Percentiles rank a stretch among this genome's conserved stretches.
These are phyloP conservation scores for Panicum miliaceum DNA, from an alignment of 176 grass and related monocot species.

Conservation along the genomic window DNA sequence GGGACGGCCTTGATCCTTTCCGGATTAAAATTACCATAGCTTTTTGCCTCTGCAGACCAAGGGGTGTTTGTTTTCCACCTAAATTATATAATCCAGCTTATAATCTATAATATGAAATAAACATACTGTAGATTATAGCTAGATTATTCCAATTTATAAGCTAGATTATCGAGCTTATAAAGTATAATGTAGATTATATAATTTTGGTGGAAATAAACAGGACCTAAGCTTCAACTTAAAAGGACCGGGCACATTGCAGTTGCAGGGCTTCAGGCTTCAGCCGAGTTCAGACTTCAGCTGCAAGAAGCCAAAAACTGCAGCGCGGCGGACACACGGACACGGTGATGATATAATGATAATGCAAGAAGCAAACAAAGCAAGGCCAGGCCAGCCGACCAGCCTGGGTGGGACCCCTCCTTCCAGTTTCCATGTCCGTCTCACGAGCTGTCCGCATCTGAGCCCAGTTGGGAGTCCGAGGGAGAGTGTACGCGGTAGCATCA, in stretches of 20 bases:
- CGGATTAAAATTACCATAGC: background rate
- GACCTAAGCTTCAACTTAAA: background rate
- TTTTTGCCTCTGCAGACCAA: too few species aligned
- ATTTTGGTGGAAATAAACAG: too few species aligned
- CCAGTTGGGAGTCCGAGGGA: background rate
- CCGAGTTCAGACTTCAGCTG: background rate
- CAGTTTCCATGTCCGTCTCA: conserved; percentile 8
- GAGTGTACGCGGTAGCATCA: background rate
- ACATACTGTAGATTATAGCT: too few species aligned
- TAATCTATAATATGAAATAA: too few species aligned
- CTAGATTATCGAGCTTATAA: too few species aligned
- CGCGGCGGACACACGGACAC: background rate
- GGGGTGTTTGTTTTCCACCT: too few species aligned
- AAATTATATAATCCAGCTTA: too few species aligned
- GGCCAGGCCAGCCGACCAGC: too few species aligned
- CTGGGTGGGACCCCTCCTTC: background rate
- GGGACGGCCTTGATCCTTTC: background rate
- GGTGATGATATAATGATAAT: too few species aligned
- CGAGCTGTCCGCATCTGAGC: conserved; percentile 28
- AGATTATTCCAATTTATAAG: too few species aligned
- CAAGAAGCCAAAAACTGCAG: background rate
- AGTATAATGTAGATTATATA: too few species aligned
- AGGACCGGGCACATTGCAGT: background rate
- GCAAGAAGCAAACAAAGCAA: background rate
- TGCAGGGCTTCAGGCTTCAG: too few species aligned